Evolutionary conservation across 2,329 filamentous ascomycete species (phyloP).

Genomic region (Fusarium subtropicale): DNA sequence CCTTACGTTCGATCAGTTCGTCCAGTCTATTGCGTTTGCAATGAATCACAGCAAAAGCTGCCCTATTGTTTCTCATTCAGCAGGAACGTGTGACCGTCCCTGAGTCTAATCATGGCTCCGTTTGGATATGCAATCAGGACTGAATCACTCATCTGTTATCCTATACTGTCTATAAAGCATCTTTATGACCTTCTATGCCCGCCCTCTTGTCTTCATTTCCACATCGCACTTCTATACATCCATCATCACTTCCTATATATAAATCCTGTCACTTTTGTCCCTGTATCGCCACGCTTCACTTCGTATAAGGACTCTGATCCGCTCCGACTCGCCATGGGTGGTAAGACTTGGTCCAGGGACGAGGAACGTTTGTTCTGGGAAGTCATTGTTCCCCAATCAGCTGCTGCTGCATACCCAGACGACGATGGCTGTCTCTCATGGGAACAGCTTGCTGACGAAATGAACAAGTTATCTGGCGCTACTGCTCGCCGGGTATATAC

Average conservation of each 20-base stretch:
- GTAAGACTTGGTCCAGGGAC: conserved; percentile 60
- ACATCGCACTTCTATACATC: conserved; percentile 7
- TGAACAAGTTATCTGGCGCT: conserved; percentile 53
- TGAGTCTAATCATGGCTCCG: conserved; percentile 11
- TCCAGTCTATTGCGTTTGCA: conserved; percentile 14
- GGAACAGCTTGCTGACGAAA: conserved; percentile 53
- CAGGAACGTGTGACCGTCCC: conserved; percentile 5
- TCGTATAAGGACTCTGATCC: background rate
- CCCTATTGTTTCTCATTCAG: conserved; percentile 30
- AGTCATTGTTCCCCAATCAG: conserved; percentile 53
- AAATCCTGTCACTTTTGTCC: background rate
- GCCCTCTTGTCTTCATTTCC: conserved; percentile 10
- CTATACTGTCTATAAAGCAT: conserved; percentile 37
- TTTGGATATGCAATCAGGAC: conserved; percentile 21
- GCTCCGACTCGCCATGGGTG: conserved; percentile 56
- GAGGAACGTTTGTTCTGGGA: conserved; percentile 65
- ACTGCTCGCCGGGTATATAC: conserved; percentile 56
- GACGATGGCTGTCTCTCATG: conserved; percentile 47
- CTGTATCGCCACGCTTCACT: background rate
- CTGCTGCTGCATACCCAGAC: conserved; percentile 46
- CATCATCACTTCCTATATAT: conserved; percentile 14
- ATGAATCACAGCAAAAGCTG: conserved; percentile 26
- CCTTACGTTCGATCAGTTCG: conserved; percentile 3
- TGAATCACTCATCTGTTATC: conserved; percentile 44
- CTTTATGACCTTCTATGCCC: background rate